Evolutionary conservation across 345 rosid species (phyloP).

Genomic region (Angophora floribunda): DNA sequence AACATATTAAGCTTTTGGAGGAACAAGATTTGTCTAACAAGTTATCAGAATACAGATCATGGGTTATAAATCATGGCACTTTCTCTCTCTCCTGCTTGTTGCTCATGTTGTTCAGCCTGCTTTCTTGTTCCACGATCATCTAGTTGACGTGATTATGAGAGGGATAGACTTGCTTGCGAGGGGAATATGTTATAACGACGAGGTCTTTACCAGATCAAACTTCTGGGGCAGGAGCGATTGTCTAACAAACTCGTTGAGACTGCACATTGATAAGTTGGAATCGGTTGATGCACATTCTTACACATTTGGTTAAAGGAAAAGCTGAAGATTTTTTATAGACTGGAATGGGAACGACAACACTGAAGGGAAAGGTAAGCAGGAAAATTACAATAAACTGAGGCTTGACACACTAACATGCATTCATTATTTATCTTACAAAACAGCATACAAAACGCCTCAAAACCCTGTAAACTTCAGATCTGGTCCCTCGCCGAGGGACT

Average conservation of each 20-base stretch:
- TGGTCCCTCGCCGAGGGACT: neutral
- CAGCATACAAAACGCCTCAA: neutral
- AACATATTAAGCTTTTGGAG: neutral
- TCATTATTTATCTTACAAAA: neutral
- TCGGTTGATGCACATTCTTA: neutral
- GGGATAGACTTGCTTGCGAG: neutral
- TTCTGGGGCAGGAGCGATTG: neutral
- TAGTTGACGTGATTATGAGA: neutral
- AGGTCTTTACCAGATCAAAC: neutral
- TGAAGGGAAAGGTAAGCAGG: neutral
- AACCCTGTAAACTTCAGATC: neutral
- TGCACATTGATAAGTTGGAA: neutral
- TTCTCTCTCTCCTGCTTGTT: neutral
- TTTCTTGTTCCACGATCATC: neutral
- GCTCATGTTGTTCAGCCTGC: neutral
- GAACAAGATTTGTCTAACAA: neutral
- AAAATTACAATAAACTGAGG: neutral
- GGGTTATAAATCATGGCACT: neutral
- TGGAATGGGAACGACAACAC: neutral
- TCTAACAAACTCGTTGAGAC: neutral
- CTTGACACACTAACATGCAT: neutral
- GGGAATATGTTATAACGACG: neutral
- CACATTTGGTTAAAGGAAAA: neutral
- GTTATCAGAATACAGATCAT: neutral
- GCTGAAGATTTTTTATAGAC: neutral